Evolutionary conservation across 208 protist genomes (phyloP).

Genomic region (Acanthamoeba divionensis): DNA sequence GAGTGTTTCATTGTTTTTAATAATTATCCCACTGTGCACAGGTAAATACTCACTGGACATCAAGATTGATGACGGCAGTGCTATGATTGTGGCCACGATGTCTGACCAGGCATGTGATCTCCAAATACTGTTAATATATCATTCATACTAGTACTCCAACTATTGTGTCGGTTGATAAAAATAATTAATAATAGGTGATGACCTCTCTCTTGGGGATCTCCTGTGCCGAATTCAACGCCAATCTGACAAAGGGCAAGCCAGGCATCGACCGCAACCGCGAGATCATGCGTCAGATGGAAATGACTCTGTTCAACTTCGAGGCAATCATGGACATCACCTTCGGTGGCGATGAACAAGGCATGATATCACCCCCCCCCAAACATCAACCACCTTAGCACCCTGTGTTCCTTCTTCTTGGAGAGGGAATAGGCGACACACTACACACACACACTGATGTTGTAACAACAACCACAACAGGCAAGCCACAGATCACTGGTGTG

Average conservation of each 20-base stretch:
- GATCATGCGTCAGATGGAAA: conserved; percentile 1
- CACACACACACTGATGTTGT: too few species aligned
- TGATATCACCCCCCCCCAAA: too few species aligned
- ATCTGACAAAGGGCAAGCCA: background rate
- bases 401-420: too few species aligned
- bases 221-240: background rate
- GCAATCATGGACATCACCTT: conserved; percentile 14
- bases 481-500: too few species aligned
- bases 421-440: too few species aligned
- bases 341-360: too few species aligned
- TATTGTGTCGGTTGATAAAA: background rate
- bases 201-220: background rate
- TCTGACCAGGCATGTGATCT: background rate
- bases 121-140: too few species aligned
- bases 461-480: too few species aligned
- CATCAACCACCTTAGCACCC: too few species aligned
- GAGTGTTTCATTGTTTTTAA: background rate
- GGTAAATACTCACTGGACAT: conserved; percentile 15
- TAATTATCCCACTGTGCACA: background rate
- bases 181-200: background rate
- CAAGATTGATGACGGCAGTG: conserved; percentile 27
- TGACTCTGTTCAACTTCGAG: conserved; percentile 11
- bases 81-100: conserved; percentile 1
- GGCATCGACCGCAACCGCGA: background rate
- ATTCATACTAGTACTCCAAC: too few species aligned